Conservation (phyloP, 106 monocot genomes). For the Dendrobium huoshanense region DNA sequence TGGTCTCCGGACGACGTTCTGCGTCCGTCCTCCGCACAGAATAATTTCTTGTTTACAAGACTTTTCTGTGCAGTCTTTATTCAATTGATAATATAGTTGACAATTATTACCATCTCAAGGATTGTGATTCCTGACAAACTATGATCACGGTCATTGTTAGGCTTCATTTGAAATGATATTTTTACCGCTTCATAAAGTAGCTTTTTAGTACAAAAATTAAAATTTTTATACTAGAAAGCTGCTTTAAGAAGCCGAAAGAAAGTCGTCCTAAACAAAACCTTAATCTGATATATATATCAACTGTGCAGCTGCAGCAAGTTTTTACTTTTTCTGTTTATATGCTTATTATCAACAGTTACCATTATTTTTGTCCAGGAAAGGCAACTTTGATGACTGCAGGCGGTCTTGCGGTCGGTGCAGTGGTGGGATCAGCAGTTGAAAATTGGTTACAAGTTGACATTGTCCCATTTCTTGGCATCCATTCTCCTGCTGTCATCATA, state of each 20-base stretch:
- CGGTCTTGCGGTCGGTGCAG: slow-evolving; percentile 69
- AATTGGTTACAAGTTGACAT: slow-evolving; percentile 90
- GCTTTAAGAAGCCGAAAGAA: no score
- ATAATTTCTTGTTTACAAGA: no score
- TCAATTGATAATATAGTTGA: neutral
- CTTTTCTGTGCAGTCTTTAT: neutral
- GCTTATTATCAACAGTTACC: neutral
- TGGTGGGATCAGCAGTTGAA: slow-evolving; percentile 73
- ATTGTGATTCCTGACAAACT: neutral
- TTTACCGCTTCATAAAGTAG: no score
- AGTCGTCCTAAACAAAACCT: no score
- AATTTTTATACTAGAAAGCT: no score
- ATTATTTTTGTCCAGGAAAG: slow-evolving; percentile 47
- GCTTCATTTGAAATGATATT: no score
- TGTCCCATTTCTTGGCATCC: slow-evolving; percentile 83
- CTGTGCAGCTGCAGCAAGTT: neutral
- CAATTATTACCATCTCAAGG: neutral
- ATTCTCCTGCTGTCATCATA: slow-evolving; percentile 88
- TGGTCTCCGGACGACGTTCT: no score
- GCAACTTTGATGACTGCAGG: slow-evolving; percentile 71
- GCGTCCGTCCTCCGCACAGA: no score
- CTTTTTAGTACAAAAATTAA: no score
- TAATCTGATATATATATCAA: no score
- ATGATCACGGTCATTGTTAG: no score
- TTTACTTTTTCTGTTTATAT: neutral